Evolutionary conservation across 1,139 yeast species (phyloP).

Genomic region (Suhomyces terraborum): DNA sequence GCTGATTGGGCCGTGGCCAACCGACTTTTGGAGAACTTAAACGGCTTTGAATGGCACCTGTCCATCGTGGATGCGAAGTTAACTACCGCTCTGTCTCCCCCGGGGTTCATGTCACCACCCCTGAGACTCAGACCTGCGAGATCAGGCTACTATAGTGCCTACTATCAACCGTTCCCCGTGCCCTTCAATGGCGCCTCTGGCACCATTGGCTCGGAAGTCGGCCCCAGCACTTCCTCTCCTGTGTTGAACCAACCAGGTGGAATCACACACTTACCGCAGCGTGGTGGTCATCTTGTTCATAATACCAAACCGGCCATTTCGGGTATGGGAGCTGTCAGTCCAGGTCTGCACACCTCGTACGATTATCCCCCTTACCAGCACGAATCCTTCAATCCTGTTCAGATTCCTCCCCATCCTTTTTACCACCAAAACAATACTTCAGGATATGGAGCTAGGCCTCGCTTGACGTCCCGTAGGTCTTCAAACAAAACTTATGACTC

Average conservation of each 20-base stretch:
- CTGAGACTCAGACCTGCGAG: not conserved
- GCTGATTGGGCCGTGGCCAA: conserved; percentile 19
- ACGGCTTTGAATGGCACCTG: conserved; percentile 32
- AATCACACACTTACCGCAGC: not conserved
- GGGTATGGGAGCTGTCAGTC: not conserved
- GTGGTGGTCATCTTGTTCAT: too few relatives aligned
- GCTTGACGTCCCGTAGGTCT: conserved; percentile 13
- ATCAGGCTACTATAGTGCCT: not conserved
- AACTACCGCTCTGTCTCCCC: not conserved
- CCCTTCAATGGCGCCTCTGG: not conserved
- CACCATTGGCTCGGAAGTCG: not conserved
- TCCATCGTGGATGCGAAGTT: conserved; percentile 23
- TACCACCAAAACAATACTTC: not conserved
- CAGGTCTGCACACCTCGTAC: not conserved
- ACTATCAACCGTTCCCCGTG: not conserved
- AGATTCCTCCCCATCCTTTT: not conserved
- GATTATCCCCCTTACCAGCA: not conserved
- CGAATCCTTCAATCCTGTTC: not conserved
- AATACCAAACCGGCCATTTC: not conserved
- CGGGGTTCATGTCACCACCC: not conserved
- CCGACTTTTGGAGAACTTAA: conserved; percentile 23
- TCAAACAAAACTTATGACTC: conserved; percentile 16
- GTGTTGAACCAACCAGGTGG: not conserved
- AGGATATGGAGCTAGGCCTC: conserved; percentile 6
- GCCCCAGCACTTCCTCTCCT: not conserved